Conservation (phyloP, 176 grass and related monocot genomes). For the Otatea glauca region DNA sequence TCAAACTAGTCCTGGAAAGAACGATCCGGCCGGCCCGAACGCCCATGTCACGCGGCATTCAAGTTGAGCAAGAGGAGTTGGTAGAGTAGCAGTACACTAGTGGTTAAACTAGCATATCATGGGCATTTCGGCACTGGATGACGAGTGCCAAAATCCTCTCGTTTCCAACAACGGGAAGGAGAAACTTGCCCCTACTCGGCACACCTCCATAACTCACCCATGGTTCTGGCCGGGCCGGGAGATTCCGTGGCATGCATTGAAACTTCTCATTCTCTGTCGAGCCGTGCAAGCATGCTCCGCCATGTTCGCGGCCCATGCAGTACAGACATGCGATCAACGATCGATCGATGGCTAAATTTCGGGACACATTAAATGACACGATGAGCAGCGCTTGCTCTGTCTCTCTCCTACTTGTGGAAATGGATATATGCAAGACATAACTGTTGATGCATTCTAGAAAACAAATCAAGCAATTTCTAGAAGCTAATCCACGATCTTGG, state of each 20-base stretch:
- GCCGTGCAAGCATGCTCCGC: constrained; percentile 44
- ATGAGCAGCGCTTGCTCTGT: not conserved
- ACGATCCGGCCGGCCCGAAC: not conserved
- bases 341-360: not conserved
- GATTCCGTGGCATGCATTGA: constrained; percentile 32
- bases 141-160: constrained; percentile 43
- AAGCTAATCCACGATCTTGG: not conserved
- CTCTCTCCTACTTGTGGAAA: constrained; percentile 37
- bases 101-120: constrained; percentile 6
- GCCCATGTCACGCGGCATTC: constrained; percentile 38
- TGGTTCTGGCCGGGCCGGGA: constrained; percentile 14
- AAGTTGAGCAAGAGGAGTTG: constrained; percentile 34
- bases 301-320: constrained; percentile 38
- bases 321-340: not conserved
- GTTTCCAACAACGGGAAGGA: constrained; percentile 37
- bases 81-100: constrained; percentile 8
- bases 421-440: not conserved
- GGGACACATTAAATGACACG: constrained; percentile 23
- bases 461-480: not conserved
- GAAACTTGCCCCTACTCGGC: constrained; percentile 12
- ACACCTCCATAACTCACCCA: constrained; percentile 43
- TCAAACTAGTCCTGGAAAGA: not conserved
- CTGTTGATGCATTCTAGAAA: not conserved
- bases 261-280: constrained; percentile 27
- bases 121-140: constrained; percentile 41